Conservation (phyloP, 768 basidiomycete genomes). For the Lenzites betulinus region DNA sequence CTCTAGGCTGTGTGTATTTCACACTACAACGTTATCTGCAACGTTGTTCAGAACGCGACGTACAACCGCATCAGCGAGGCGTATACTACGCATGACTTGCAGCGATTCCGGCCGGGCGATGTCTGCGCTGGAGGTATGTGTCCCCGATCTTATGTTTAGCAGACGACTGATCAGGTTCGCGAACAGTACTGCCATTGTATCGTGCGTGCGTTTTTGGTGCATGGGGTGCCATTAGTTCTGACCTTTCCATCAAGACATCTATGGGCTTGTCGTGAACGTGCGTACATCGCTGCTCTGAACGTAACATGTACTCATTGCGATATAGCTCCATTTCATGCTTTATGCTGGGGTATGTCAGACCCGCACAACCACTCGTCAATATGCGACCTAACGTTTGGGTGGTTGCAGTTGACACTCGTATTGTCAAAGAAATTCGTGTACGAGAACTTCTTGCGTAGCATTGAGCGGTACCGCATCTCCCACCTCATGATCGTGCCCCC, state of each 20-base stretch:
- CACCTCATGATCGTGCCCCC: conserved; percentile 39
- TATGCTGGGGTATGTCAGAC: conserved; percentile 11
- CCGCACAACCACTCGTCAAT: neutral
- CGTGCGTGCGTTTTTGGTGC: conserved; percentile 22
- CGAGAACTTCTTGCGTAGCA: conserved; percentile 34
- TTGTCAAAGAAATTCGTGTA: conserved; percentile 38
- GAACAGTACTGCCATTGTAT: conserved; percentile 30
- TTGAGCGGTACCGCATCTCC: conserved; percentile 33
- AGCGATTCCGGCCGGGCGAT: conserved; percentile 55
- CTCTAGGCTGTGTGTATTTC: conserved; percentile 67
- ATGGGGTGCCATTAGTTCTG: neutral
- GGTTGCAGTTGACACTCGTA: conserved; percentile 32
- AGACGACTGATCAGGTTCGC: conserved; percentile 1
- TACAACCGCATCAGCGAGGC: conserved; percentile 32
- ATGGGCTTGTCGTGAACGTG: conserved; percentile 33
- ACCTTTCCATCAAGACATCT: conserved; percentile 45
- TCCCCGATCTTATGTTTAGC: neutral
- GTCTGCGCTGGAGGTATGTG: conserved; percentile 54
- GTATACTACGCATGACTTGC: conserved; percentile 37
- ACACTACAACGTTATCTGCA: conserved; percentile 65
- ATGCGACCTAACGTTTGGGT: neutral
- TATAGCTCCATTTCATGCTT: conserved; percentile 32
- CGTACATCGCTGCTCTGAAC: conserved; percentile 23
- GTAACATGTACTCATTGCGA: neutral
- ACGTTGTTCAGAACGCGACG: conserved; percentile 35